phyloP scores from a whole-genome alignment of 352 stramenopile genomes.

The Aphanomyces euteiches region DNA sequence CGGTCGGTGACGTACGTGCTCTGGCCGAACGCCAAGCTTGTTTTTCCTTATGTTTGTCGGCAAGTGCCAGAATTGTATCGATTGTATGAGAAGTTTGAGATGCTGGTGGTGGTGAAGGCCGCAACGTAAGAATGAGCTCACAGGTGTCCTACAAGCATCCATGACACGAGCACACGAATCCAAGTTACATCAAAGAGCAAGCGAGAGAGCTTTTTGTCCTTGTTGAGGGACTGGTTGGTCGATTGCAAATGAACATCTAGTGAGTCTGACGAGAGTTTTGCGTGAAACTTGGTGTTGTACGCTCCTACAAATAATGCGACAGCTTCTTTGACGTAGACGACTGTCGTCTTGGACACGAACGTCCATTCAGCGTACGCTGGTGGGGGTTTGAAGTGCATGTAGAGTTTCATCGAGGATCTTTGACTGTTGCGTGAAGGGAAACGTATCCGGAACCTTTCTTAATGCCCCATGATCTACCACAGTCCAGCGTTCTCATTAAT shows the following conservation, averaged over 20 bases:
- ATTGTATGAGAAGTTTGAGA: background rate
- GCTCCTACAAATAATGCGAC: constrained; percentile 41
- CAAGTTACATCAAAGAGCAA: constrained; percentile 4
- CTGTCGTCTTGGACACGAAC: background rate
- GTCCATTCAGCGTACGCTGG: constrained; percentile 18
- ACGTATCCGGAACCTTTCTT: background rate
- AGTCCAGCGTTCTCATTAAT: no score
- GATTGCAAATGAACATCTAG: constrained; percentile 47
- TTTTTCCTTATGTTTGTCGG: constrained; percentile 18
- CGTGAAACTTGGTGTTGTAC: constrained; percentile 46
- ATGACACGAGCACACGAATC: no score
- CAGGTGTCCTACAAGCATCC: constrained; percentile 18
- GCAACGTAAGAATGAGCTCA: background rate
- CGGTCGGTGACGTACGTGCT: constrained; percentile 9
- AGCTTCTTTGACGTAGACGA: constrained; percentile 37
- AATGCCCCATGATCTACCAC: no score
- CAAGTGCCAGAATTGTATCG: constrained; percentile 12
- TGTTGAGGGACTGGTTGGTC: constrained; percentile 34
- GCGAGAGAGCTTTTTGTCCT: constrained; percentile 24
- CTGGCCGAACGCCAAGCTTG: constrained; percentile 18
- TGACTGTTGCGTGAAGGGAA: background rate
- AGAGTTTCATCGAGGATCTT: constrained; percentile 33
- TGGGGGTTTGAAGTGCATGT: constrained; percentile 49
- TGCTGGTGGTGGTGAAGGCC: background rate
- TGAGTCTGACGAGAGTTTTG: constrained; percentile 32